A percentile compares a stretch with the other conserved stretches of the same genome.
Conservation (phyloP, 345 rosid species). For the Lepidium aucheri region DNA sequence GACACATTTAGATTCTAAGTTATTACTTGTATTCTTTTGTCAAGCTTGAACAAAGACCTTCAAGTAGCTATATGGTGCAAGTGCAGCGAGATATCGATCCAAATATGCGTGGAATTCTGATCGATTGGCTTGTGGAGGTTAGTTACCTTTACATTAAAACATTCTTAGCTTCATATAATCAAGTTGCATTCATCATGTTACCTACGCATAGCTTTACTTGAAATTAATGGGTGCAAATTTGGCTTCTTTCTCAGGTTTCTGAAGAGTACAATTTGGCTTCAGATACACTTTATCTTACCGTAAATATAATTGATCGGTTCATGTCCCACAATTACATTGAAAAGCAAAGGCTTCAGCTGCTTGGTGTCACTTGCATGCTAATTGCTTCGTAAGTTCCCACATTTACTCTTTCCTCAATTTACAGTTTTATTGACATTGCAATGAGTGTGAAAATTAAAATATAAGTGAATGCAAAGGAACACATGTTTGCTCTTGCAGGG, state of each 20-base stretch:
- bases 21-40: background rate
- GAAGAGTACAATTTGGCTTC: conserved; percentile 75
- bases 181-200: conserved; percentile 7
- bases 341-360: conserved; percentile 64
- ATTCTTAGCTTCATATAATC: background rate
- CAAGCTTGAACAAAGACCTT: conserved; percentile 75
- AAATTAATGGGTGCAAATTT: no score
- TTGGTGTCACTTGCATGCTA: conserved; percentile 85
- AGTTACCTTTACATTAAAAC: background rate
- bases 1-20: background rate
- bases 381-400: conserved; percentile 67
- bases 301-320: conserved; percentile 65
- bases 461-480: background rate
- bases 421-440: background rate
- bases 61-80: conserved; percentile 56
- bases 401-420: background rate
- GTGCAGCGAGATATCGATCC: conserved; percentile 63
- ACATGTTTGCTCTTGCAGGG: background rate
- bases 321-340: conserved; percentile 55
- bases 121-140: conserved; percentile 95
- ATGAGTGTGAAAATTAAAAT: background rate
- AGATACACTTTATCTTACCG: conserved; percentile 78
- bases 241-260: conserved; percentile 49
- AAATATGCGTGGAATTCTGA: conserved; percentile 70
- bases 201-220: background rate